Conservation (phyloP, 2,329 filamentous ascomycete genomes). For the Aspergillus caelatus region DNA sequence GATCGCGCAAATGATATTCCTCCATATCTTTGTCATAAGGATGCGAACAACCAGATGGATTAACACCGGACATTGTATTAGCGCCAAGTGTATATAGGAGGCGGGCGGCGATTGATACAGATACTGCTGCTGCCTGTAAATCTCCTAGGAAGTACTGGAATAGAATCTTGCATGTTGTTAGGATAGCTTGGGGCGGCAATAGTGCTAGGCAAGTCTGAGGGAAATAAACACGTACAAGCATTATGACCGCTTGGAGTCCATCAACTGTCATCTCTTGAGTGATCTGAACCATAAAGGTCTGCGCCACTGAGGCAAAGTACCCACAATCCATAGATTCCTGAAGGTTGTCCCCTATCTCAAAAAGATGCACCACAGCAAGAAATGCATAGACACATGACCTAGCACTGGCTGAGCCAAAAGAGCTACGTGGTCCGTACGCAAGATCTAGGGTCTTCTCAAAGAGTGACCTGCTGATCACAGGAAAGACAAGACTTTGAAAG, state of each 20-base stretch:
- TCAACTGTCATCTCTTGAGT: slow-evolving; percentile 20
- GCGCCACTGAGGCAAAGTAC: slow-evolving; percentile 13
- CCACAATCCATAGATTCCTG: slow-evolving; percentile 13
- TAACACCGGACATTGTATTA: not conserved
- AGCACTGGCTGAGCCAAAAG: slow-evolving; percentile 10
- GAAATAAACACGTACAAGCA: slow-evolving; percentile 10
- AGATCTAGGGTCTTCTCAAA: slow-evolving; percentile 15
- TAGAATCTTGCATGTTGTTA: slow-evolving; percentile 10
- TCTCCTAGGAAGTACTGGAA: slow-evolving; percentile 21
- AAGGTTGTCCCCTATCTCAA: slow-evolving; percentile 9
- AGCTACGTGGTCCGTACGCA: slow-evolving; percentile 5
- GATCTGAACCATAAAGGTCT: slow-evolving; percentile 6
- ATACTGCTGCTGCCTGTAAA: slow-evolving; percentile 14
- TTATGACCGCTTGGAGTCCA: slow-evolving; percentile 16
- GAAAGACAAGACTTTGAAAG: slow-evolving; percentile 15
- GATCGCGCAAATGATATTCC: slow-evolving; percentile 16
- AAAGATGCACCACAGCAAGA: slow-evolving; percentile 9
- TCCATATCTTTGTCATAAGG: not conserved
- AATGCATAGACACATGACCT: slow-evolving; percentile 16
- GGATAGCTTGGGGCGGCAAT: not conserved
- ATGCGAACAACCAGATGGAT: not conserved
- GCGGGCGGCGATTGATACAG: slow-evolving; percentile 20
- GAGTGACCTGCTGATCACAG: slow-evolving; percentile 15
- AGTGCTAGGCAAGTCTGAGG: no score
- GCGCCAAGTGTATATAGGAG: slow-evolving; percentile 19